Conservation (phyloP, 179 eudicot genomes). For the Beta corolliflora region DNA sequence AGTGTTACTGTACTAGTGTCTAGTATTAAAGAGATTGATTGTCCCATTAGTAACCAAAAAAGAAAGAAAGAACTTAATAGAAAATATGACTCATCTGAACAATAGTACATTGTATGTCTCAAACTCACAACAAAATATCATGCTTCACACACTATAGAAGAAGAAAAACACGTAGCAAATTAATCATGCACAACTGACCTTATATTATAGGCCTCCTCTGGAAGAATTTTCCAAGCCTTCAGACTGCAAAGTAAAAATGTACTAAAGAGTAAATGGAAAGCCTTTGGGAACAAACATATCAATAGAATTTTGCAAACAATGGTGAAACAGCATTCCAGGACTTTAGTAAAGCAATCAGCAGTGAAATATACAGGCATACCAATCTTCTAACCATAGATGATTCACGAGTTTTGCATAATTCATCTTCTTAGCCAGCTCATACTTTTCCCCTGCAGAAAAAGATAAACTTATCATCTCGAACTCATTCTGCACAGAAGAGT, state of each 20-base stretch:
- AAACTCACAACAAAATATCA: neutral
- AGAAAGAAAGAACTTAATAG: neutral
- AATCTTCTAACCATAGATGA: slow-evolving; percentile 81
- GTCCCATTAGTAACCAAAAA: neutral
- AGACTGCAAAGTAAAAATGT: slow-evolving; percentile 53
- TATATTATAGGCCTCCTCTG: slow-evolving; percentile 65
- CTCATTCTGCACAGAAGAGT: neutral
- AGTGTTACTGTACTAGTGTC: neutral
- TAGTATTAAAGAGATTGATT: neutral
- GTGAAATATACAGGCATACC: slow-evolving; percentile 44
- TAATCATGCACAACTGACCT: slow-evolving; percentile 46
- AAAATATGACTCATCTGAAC: neutral
- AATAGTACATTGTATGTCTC: neutral
- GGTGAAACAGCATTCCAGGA: neutral
- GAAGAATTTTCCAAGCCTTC: slow-evolving; percentile 76
- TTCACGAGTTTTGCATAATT: slow-evolving; percentile 69
- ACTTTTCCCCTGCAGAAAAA: slow-evolving; percentile 74
- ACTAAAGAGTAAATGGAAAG: neutral
- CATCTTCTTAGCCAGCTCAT: slow-evolving; percentile 68
- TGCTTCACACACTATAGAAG: neutral
- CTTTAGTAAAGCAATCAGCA: neutral
- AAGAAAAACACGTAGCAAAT: neutral
- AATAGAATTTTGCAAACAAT: neutral
- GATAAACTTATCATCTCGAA: slow-evolving; percentile 1
- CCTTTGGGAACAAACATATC: neutral